A percentile compares a stretch with the other conserved stretches of the same genome.
Conservation (phyloP, 768 basidiomycete species). For the Rubroboletus satanas region DNA sequence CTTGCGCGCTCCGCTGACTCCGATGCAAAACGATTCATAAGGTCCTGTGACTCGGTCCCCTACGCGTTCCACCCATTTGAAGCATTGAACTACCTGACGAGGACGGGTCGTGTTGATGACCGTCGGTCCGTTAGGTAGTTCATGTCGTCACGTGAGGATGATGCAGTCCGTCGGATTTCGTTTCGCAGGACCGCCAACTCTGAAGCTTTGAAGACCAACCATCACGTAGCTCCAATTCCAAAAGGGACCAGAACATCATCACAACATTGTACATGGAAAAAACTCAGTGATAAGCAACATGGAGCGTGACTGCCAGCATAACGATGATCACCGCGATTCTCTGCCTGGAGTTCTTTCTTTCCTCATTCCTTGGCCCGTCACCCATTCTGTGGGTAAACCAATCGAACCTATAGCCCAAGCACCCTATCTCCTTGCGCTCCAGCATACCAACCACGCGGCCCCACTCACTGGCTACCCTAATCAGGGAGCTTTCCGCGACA, state of each 20-base stretch:
- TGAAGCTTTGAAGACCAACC: too few species aligned
- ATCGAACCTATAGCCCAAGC: constrained; percentile 46
- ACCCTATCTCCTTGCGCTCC: constrained; percentile 37
- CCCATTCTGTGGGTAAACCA: constrained; percentile 48
- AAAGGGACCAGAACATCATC: too few species aligned
- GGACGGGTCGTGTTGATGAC: too few species aligned
- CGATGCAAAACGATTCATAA: not conserved
- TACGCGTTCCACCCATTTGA: too few species aligned
- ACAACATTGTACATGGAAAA: not conserved
- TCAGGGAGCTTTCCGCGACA: constrained; percentile 45
- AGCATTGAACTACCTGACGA: too few species aligned
- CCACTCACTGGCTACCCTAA: constrained; percentile 49
- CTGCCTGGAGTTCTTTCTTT: constrained; percentile 40
- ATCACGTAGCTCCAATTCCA: too few species aligned
- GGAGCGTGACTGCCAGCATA: not conserved
- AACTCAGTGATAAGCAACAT: not conserved
- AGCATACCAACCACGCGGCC: constrained; percentile 46
- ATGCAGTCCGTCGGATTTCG: too few species aligned
- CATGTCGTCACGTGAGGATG: too few species aligned
- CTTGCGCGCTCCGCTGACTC: constrained; percentile 35
- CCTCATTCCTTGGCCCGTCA: constrained; percentile 40
- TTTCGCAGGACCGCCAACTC: too few species aligned
- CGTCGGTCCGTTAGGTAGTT: too few species aligned
- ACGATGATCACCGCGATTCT: constrained; percentile 23
- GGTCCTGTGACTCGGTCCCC: too few species aligned